A percentile compares a stretch with the other conserved stretches of the same genome.
These are phyloP conservation scores for Theileria equi DNA, from an alignment of 169 alveolate species.

Conservation along the genomic window DNA sequence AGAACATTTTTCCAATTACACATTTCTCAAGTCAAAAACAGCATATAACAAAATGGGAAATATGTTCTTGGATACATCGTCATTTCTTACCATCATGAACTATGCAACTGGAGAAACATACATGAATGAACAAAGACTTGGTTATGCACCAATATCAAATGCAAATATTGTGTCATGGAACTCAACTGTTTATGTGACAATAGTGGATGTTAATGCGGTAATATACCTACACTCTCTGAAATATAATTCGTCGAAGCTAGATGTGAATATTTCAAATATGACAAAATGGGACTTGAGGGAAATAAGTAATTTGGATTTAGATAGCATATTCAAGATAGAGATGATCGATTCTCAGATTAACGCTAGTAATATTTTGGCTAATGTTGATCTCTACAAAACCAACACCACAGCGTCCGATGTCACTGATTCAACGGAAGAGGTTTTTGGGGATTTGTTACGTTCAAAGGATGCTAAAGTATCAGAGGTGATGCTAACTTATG, in stretches of 20 bases:
- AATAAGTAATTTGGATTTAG: not conserved
- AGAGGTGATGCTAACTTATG: not conserved
- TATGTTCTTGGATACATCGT: no score
- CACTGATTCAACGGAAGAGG: no score
- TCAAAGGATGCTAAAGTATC: not conserved
- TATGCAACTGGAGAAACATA: not conserved
- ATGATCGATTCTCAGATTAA: no score
- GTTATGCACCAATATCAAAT: not conserved
- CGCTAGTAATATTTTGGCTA: not conserved
- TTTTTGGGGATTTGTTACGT: no score
- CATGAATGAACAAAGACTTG: not conserved
- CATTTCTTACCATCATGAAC: slow-evolving; percentile 17
- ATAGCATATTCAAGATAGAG: not conserved
- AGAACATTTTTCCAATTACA: no score
- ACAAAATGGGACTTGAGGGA: not conserved
- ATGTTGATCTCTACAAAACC: not conserved
- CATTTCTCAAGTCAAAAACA: not conserved
- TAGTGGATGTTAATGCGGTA: slow-evolving; percentile 4
- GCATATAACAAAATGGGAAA: not conserved
- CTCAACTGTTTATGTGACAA: not conserved
- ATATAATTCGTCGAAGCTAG: no score
- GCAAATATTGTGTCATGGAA: not conserved
- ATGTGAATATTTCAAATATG: not conserved
- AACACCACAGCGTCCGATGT: no score
- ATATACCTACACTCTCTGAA: not conserved